Conservation (phyloP, 164 flowering plant species). For the Aristolochia fimbriata region DNA sequence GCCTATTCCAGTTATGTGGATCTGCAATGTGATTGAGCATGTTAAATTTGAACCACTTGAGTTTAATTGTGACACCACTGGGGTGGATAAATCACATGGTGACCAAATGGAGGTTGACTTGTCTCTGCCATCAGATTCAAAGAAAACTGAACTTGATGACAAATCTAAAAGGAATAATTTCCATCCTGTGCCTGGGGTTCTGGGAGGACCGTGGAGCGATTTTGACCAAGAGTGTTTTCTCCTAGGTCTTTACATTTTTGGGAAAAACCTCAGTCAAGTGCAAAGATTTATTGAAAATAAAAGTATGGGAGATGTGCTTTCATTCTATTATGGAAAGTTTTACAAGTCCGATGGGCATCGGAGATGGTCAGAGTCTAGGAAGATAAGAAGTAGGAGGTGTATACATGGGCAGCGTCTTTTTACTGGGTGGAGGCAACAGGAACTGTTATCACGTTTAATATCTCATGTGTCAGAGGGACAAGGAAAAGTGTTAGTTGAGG, state of each 20-base stretch:
- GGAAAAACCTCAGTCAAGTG: conserved; percentile 63
- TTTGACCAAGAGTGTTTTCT: conserved; percentile 52
- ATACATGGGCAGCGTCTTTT: conserved; percentile 58
- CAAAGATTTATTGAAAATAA: conserved; percentile 53
- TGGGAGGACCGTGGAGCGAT: conserved; percentile 46
- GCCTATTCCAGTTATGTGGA: conserved; percentile 50
- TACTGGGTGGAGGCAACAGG: conserved; percentile 72
- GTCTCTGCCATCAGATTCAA: conserved; percentile 2
- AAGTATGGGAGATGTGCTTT: conserved; percentile 51
- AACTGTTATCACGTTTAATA: conserved; percentile 58
- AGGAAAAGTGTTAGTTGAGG: conserved; percentile 45
- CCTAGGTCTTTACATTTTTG: conserved; percentile 81
- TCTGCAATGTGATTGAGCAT: conserved; percentile 10
- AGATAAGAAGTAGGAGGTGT: conserved; percentile 43
- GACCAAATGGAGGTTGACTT: conserved; percentile 9
- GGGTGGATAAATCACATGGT: not conserved
- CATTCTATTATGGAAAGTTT: conserved; percentile 74
- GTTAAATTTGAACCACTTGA: conserved; percentile 14
- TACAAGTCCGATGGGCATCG: conserved; percentile 40
- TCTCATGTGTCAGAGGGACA: conserved; percentile 38
- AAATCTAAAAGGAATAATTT: conserved; percentile 4
- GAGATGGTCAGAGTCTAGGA: conserved; percentile 68
- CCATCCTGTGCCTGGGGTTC: conserved; percentile 37
- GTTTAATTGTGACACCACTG: conserved; percentile 5
- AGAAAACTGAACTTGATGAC: conserved; percentile 3